Conservation (phyloP, 2,329 filamentous ascomycete genomes). For the Hymenotorrendiella dingleyae region DNA sequence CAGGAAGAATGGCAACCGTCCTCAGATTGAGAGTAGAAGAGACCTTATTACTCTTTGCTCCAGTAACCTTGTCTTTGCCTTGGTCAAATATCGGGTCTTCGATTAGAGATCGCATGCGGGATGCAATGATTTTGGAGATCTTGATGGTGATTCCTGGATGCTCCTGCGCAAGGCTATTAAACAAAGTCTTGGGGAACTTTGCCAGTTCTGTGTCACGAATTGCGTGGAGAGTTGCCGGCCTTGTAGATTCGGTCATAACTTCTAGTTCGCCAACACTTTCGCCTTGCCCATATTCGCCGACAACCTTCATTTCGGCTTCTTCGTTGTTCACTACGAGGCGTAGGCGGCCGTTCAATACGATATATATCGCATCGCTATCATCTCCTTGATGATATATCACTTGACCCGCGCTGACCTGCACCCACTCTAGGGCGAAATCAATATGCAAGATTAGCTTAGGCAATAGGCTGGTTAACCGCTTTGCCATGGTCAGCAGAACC, state of each 20-base stretch:
- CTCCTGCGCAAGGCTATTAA: slow-evolving; percentile 95
- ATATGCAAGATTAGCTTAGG: slow-evolving; percentile 91
- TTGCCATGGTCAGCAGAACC: slow-evolving; percentile 90
- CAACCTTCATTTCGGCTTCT: slow-evolving; percentile 75
- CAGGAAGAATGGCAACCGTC: slow-evolving; percentile 86
- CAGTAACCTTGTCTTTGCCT: slow-evolving; percentile 55
- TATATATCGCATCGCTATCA: slow-evolving; percentile 97
- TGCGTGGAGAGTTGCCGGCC: slow-evolving; percentile 88
- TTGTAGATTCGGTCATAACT: slow-evolving; percentile 86
- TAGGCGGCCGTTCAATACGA: slow-evolving; percentile 89
- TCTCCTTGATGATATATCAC: slow-evolving; percentile 91
- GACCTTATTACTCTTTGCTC: slow-evolving; percentile 56
- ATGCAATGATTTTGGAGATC: slow-evolving; percentile 96
- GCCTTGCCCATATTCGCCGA: slow-evolving; percentile 91
- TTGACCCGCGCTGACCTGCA: slow-evolving; percentile 91
- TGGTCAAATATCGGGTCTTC: slow-evolving; percentile 70
- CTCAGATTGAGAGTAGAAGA: slow-evolving; percentile 88
- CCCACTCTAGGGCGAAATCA: slow-evolving; percentile 97
- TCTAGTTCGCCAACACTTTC: slow-evolving; percentile 97
- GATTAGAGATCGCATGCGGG: slow-evolving; percentile 83
- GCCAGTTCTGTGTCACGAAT: slow-evolving; percentile 95
- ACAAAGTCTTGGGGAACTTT: slow-evolving; percentile 90
- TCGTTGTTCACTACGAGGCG: slow-evolving; percentile 77
- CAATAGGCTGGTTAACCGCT: slow-evolving; percentile 81
- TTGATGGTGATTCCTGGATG: slow-evolving; percentile 98